A percentile compares a stretch with the other conserved stretches of the same genome.
Conservation (phyloP, 2,329 filamentous ascomycete species). For the Orbilia brochopaga region DNA sequence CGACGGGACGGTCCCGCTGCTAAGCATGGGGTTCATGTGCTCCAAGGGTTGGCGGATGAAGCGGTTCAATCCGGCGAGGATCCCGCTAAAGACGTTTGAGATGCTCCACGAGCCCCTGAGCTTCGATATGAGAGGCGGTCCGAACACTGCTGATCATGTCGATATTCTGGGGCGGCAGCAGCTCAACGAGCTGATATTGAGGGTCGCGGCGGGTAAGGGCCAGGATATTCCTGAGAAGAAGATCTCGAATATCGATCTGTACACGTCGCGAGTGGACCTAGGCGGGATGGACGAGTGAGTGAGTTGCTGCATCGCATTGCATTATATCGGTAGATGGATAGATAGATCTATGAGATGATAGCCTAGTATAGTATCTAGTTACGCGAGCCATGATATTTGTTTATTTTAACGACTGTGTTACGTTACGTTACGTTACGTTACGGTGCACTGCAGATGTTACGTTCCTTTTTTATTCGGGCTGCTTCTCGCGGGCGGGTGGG, state of each 20-base stretch:
- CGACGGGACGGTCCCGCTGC: conserved; percentile 91
- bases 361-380: too few relatives aligned
- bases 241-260: conserved; percentile 48
- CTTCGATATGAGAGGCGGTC: conserved; percentile 75
- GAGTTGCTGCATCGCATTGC: conserved; percentile 5
- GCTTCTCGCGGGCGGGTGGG: too few relatives aligned
- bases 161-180: conserved; percentile 86
- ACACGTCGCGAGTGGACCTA: conserved; percentile 42
- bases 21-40: conserved; percentile 96
- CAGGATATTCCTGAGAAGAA: conserved; percentile 47
- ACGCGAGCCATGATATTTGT: too few relatives aligned
- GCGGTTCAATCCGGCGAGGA: conserved; percentile 86
- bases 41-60: conserved; percentile 91
- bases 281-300: conserved; percentile 45
- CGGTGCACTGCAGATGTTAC: too few relatives aligned
- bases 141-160: conserved; percentile 84
- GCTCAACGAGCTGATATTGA: conserved; percentile 86
- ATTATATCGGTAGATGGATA: neutral
- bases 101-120: conserved; percentile 96
- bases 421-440: too few relatives aligned
- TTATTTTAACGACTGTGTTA: too few relatives aligned
- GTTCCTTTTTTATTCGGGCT: too few relatives aligned
- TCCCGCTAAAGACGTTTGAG: conserved; percentile 83
- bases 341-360: conserved; percentile 13
- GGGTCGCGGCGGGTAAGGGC: conserved; percentile 77